phyloP scores from a whole-genome alignment of 331 rosid species.

The Stylosanthes scabra region DNA sequence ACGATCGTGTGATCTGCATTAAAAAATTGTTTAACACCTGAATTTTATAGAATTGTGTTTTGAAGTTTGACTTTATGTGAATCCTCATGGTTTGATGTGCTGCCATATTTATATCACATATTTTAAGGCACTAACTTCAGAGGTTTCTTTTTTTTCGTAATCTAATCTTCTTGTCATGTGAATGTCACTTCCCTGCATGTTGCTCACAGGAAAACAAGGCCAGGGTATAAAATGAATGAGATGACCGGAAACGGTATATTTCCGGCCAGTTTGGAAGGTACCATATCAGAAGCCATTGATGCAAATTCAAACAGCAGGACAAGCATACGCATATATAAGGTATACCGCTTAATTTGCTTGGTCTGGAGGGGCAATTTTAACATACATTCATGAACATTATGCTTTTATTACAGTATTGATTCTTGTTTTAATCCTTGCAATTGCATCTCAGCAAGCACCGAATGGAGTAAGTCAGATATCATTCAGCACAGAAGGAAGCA shows the following conservation, averaged over 20 bases:
- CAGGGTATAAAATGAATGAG: constrained; percentile 79
- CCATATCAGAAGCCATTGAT: constrained; percentile 52
- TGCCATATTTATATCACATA: neutral
- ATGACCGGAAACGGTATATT: constrained; percentile 73
- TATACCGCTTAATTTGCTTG: constrained; percentile 40
- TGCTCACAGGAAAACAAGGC: constrained; percentile 78
- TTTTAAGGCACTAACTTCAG: neutral
- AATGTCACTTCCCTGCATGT: constrained; percentile 32
- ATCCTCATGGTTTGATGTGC: neutral
- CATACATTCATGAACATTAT: constrained; percentile 4
- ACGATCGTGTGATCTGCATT: neutral
- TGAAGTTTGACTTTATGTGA: neutral
- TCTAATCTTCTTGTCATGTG: constrained; percentile 15
- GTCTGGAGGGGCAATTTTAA: neutral
- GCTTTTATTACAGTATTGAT: neutral
- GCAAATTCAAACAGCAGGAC: constrained; percentile 52
- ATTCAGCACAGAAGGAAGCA: constrained; percentile 63
- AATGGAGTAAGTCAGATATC: constrained; percentile 87
- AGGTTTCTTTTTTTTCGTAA: neutral
- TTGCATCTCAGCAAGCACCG: constrained; percentile 64
- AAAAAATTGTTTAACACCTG: neutral
- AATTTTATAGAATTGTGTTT: constrained; percentile 1
- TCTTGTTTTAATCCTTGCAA: constrained; percentile 31
- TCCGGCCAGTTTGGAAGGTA: constrained; percentile 49
- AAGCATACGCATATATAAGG: constrained; percentile 71